Base-by-base conservation (phyloP, 2,329 filamentous ascomycete species). In the Penicillium sclerotiorum region DNA sequence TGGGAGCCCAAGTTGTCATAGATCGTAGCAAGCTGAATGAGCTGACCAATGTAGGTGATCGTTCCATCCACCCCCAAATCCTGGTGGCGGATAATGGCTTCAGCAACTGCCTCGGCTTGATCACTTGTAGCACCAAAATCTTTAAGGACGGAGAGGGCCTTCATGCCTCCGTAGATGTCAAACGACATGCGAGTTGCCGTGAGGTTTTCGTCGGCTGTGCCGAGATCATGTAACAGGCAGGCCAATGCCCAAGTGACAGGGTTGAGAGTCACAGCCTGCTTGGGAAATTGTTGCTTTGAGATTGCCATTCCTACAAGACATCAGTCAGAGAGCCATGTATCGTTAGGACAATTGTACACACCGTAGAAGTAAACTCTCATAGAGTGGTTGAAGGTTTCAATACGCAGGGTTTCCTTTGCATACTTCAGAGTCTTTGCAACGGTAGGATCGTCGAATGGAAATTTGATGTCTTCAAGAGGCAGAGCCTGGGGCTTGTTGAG, bases 291-390 rank as follows among this genome's bases (percentile, higher is more conserved):
- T 17, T 66, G 58, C 28, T 58, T 53, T 4, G 59, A 59, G 41
- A 81, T 80, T 0, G 69, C 67, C 39, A 44, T 56, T 27, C 61
- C 60, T 61, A 15, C 4, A 0, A n/a, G n/a, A n/a, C 1, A 33
- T 5, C n/a, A n/a, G n/a, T n/a, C 5, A 4, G 43, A 6, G 13
- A 8, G 28, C 3, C 17, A 18, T 18, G 8, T 15, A 22, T 8
- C 13, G n/a, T n/a, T 22, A 11, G 8, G 2, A 5, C 27, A 11
- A 8, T 40, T 15, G 21, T 8, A 5, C 45, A 15, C 70, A 81
- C 85, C 82, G 59, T 81, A 90, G 61, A 83, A 84, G 64, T 79
- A 90, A 1, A 90, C 86, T 7, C 87, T 73, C 80, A 90, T 84
- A 5, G 80, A 84, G 65, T 90, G 87, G 61, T 87, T 84, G 63